phyloP scores from a whole-genome alignment of 2,329 filamentous ascomycete species.

The Beauveria sp. region DNA sequence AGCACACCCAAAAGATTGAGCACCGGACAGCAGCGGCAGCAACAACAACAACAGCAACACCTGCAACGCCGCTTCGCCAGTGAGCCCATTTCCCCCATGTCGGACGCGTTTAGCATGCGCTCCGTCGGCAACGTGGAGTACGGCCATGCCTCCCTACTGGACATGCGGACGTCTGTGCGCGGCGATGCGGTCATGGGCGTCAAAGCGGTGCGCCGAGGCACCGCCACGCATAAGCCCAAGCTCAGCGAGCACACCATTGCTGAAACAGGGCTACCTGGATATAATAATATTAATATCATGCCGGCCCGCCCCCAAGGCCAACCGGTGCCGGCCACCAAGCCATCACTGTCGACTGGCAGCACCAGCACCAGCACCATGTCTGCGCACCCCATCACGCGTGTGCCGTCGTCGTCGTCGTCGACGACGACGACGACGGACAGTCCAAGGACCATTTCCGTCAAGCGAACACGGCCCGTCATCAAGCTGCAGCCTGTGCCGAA shows the following conservation, averaged over 20 bases:
- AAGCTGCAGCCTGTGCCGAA: conserved; percentile 23
- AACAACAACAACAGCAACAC: not conserved
- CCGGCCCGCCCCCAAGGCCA: not conserved
- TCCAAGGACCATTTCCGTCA: conserved; percentile 25
- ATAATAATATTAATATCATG: conserved; percentile 2
- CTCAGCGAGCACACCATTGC: not conserved
- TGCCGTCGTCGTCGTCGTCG: conserved; percentile 11
- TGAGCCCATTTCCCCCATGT: conserved; percentile 19
- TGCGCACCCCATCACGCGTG: conserved; percentile 13
- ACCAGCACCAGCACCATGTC: not conserved
- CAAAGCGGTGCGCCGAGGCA: not conserved
- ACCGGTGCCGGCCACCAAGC: not conserved
- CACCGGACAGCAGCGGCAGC: not conserved
- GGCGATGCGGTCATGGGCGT: not conserved
- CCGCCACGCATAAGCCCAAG: conserved; percentile 6
- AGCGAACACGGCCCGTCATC: conserved; percentile 20
- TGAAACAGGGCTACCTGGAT: not conserved
- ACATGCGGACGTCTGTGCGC: conserved; percentile 24
- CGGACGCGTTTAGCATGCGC: conserved; percentile 27
- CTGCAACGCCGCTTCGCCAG: not conserved
- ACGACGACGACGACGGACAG: conserved; percentile 16
- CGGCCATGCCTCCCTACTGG: conserved; percentile 32
- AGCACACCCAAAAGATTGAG: not conserved
- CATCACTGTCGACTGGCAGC: not conserved
- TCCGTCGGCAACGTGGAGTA: conserved; percentile 30